Conservation (phyloP, 768 basidiomycete genomes). For the Lenzites betulinus region DNA sequence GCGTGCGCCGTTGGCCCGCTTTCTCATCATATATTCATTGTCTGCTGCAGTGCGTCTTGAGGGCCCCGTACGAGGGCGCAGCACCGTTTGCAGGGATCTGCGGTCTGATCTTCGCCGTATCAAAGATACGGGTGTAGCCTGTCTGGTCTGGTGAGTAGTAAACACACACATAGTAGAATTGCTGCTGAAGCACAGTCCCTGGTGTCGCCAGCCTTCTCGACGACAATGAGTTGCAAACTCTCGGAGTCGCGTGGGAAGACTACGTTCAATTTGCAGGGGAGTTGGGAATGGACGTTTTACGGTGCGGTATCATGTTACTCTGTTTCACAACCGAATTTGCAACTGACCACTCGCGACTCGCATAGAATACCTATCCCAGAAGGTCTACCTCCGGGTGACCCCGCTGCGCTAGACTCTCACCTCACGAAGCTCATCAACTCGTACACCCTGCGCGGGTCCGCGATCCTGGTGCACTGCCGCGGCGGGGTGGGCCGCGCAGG, state of each 20-base stretch:
- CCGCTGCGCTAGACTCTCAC: slow-evolving; percentile 62
- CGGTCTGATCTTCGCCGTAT: slow-evolving; percentile 76
- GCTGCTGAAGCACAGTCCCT: not conserved
- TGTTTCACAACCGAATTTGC: not conserved
- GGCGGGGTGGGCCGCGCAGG: slow-evolving; percentile 95
- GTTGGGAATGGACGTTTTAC: slow-evolving; percentile 77
- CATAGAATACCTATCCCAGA: slow-evolving; percentile 88
- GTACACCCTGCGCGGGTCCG: slow-evolving; percentile 73
- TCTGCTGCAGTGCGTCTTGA: slow-evolving; percentile 57
- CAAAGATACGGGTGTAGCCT: slow-evolving; percentile 69
- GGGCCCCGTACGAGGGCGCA: slow-evolving; percentile 77
- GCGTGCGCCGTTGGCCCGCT: not conserved
- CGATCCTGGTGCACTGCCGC: slow-evolving; percentile 86
- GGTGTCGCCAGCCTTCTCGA: slow-evolving; percentile 77
- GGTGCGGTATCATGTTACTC: slow-evolving; percentile 44
- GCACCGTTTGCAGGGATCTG: slow-evolving; percentile 82
- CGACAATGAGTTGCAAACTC: slow-evolving; percentile 76
- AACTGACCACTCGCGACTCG: not conserved
- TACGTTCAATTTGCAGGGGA: slow-evolving; percentile 64
- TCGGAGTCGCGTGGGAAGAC: slow-evolving; percentile 85
- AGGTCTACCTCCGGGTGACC: slow-evolving; percentile 73
- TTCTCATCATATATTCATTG: not conserved
- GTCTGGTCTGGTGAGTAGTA: slow-evolving; percentile 73
- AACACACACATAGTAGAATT: not conserved
- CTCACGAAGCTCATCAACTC: slow-evolving; percentile 62